Conservation (phyloP, 805 yeast genomes). For the Wickerhamiella australiensis region DNA sequence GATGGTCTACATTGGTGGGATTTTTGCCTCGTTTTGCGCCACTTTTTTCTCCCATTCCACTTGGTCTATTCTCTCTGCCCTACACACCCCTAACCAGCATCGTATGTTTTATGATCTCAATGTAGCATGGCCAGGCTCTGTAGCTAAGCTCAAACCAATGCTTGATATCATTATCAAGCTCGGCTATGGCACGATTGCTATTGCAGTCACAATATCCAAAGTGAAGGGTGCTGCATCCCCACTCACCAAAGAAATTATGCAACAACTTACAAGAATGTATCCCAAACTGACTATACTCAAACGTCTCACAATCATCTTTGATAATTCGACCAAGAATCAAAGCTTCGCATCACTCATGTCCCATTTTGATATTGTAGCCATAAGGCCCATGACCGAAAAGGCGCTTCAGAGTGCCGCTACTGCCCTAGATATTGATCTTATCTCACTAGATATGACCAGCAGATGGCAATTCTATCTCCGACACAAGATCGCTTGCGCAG, state of each 20-base stretch:
- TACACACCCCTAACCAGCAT: background rate
- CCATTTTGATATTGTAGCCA: constrained; percentile 69
- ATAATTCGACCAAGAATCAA: constrained; percentile 68
- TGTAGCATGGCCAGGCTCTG: constrained; percentile 28
- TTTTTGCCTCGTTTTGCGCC: background rate
- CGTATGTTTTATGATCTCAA: constrained; percentile 29
- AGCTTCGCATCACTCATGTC: constrained; percentile 35
- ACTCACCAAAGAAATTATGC: constrained; percentile 22
- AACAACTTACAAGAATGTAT: constrained; percentile 27
- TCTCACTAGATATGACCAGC: constrained; percentile 55
- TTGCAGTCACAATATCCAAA: constrained; percentile 40
- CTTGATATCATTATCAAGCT: constrained; percentile 24
- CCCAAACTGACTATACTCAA: constrained; percentile 43
- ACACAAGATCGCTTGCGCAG: constrained; percentile 76
- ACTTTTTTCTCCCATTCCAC: background rate
- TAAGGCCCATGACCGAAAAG: constrained; percentile 69
- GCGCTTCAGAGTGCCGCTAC: constrained; percentile 64
- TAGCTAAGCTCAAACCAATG: constrained; percentile 14
- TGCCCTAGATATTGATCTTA: constrained; percentile 66
- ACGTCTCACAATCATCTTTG: constrained; percentile 62
- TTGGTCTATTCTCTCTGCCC: background rate
- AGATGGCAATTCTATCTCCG: constrained; percentile 66
- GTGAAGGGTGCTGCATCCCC: constrained; percentile 15
- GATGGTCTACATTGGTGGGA: too few species aligned
- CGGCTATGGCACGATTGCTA: constrained; percentile 67